Evolutionary conservation across 129 eudicot genomes (phyloP), one percentile per base, ranked within the genome.

Genomic region (Flaveria robusta): DNA sequence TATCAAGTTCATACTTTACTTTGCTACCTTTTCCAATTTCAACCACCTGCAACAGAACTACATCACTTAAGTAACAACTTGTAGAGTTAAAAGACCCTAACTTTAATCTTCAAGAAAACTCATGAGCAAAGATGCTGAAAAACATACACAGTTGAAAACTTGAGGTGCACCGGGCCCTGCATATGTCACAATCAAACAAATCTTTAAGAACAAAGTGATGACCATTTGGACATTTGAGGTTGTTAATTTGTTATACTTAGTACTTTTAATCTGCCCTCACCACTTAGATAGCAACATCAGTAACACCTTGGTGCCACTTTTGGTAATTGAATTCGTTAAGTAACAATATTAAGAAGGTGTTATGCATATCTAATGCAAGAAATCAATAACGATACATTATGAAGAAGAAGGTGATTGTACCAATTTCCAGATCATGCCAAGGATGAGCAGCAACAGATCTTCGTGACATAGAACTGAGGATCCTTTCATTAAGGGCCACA

Each of bases 401-500:
- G 3, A 19, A 55, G 15, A 58, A 49, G 34, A 60, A 47, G n/a
- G 41, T n/a, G 20, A 14, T 56, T 5, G 20, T 82, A 93, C 96
- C 97, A 31, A 93, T 93, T 58, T 91, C 97, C 59, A 93, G 77
- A 71, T 90, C 98, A 79, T 93, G 98, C 98, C 98, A 93, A 7
- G 98, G 98, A 83, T 93, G 98, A 87, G 97, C 97, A 85, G 97
- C 98, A 78, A 93, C 88, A 19, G 98, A 88, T 81, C 93, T 79
- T 51, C 86, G 87, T 19, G 96, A 85, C 97, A 93, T 88, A 5
- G 98, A 88, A 20, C 84, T 86, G 59, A 90, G 97, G 71, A 93
- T 93, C 81, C 98, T 91, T 81, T 93, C 98, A 87, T 93, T 93
- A 73, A 93, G 97, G 15, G 54, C 69, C 8, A 72, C 87, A 73